phyloP scores from a whole-genome alignment of 495 filamentous ascomycete genomes.

The Tetracladium setigerum region DNA sequence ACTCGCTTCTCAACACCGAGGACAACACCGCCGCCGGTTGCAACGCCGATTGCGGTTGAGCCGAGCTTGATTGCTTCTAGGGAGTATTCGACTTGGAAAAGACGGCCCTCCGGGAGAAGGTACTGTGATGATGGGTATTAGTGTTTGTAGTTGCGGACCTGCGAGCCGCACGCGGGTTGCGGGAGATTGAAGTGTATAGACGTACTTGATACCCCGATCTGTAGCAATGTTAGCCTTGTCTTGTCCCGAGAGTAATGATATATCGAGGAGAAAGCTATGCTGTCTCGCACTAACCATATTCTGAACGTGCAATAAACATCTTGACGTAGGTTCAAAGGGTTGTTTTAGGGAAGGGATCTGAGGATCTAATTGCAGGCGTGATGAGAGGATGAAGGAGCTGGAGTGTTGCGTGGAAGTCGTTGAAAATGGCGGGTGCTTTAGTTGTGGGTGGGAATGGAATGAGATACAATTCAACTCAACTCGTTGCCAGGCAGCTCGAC shows the following conservation, averaged over 20 bases:
- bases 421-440: not conserved
- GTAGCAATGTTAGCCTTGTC: conserved; percentile 29
- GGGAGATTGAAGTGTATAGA: conserved; percentile 4
- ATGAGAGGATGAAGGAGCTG: too few species aligned
- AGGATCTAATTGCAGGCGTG: not conserved
- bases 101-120: conserved; percentile 98
- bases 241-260: conserved; percentile 1
- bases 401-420: too few species aligned
- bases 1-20: conserved; percentile 98
- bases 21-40: conserved; percentile 87
- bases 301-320: conserved; percentile 99
- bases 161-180: not conserved
- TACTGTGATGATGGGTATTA: conserved; percentile 46
- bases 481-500: too few species aligned
- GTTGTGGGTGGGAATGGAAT: conserved; percentile 13
- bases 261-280: conserved; percentile 1
- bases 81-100: conserved; percentile 99
- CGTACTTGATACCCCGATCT: conserved; percentile 99
- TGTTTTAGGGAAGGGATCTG: not conserved
- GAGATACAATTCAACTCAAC: conserved; percentile 7
- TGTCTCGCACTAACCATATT: conserved; percentile 69
- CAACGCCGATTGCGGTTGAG: conserved; percentile 94
- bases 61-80: conserved; percentile 99
- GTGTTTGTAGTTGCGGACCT: conserved; percentile 9
- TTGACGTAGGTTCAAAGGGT: conserved; percentile 36